Percentiles rank a stretch among this genome's conserved stretches.
These are phyloP conservation scores for Penicillium digitatum DNA, from an alignment of 2,329 filamentous ascomycete genomes.

Conservation along the genomic window DNA sequence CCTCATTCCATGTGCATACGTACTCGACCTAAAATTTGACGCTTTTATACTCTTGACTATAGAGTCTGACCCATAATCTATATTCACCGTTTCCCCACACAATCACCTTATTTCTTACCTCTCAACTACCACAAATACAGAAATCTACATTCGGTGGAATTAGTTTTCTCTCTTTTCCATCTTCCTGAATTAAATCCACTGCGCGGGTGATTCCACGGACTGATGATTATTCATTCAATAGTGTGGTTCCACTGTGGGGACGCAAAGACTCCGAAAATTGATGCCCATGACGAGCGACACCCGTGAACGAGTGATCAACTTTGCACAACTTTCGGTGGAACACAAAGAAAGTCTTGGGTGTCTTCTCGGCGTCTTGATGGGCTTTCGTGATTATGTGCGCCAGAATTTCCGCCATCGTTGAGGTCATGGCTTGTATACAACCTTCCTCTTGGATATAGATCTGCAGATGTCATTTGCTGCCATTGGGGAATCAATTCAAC, in stretches of 20 bases:
- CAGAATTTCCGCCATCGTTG: too few species aligned
- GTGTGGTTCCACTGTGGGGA: not conserved
- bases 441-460: not conserved
- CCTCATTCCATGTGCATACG: slow-evolving; percentile 17
- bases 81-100: not conserved
- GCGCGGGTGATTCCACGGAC: not conserved
- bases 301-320: not conserved
- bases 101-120: not conserved
- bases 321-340: not conserved
- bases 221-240: not conserved
- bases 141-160: not conserved
- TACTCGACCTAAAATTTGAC: slow-evolving; percentile 13
- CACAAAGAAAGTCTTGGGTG: not conserved
- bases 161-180: too few species aligned
- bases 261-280: not conserved
- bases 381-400: not conserved
- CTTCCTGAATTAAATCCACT: too few species aligned
- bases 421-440: not conserved
- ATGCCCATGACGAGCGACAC: not conserved
- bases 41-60: slow-evolving; percentile 6
- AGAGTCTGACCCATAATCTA: slow-evolving; percentile 5
- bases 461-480: not conserved
- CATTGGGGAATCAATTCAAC: too few species aligned
- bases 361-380: not conserved
- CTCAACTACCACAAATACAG: too few species aligned